These are phyloP conservation scores for Globisporangium rhizosaccharum DNA, from an alignment of 352 stramenopile species.

Conservation along the genomic window DNA sequence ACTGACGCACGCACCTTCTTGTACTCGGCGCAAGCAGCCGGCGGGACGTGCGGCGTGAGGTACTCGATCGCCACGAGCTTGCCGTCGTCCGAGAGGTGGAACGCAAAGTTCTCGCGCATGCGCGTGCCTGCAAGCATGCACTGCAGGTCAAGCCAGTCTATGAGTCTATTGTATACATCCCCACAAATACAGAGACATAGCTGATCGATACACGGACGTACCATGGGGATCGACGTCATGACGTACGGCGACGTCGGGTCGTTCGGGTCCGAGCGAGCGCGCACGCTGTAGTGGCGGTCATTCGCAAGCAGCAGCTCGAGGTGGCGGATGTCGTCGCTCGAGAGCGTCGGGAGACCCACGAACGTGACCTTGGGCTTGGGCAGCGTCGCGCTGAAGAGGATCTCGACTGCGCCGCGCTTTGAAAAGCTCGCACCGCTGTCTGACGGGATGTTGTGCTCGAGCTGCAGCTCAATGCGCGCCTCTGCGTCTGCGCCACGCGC, in stretches of 20 bases:
- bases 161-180: neutral
- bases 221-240: constrained; percentile 70
- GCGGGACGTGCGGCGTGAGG: constrained; percentile 51
- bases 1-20: constrained; percentile 26
- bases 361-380: constrained; percentile 65
- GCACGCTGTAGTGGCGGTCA: constrained; percentile 63
- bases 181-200: too few relatives aligned
- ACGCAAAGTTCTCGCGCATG: constrained; percentile 76
- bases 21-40: constrained; percentile 37
- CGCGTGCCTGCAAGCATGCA: constrained; percentile 70
- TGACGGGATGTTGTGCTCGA: constrained; percentile 59
- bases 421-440: constrained; percentile 26
- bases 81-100: constrained; percentile 72
- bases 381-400: constrained; percentile 44
- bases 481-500: constrained; percentile 28
- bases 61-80: constrained; percentile 83
- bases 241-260: constrained; percentile 64
- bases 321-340: constrained; percentile 34
- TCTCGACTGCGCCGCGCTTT: constrained; percentile 49
- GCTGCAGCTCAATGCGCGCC: constrained; percentile 44
- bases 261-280: constrained; percentile 48
- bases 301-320: constrained; percentile 39
- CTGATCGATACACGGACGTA: constrained; percentile 5
- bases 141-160: constrained; percentile 6
- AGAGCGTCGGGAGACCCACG: constrained; percentile 38